Percentiles rank a stretch among this genome's conserved stretches.
These are phyloP conservation scores for Tephrocybe sp. DNA, from an alignment of 768 basidiomycete genomes.

Conservation along the genomic window DNA sequence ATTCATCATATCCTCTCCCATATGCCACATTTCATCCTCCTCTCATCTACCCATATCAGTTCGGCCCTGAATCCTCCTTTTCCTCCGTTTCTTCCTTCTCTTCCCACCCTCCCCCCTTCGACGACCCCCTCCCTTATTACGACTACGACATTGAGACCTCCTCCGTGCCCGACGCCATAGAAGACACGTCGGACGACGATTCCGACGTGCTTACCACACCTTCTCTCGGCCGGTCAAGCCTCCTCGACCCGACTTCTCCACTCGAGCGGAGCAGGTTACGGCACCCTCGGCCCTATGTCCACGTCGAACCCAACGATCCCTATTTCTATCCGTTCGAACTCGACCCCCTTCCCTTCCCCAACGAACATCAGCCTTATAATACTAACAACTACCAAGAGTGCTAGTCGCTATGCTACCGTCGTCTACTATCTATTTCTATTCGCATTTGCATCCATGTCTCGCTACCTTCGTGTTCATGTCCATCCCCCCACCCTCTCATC, in stretches of 20 bases:
- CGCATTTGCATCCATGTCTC: conserved; percentile 21
- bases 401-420: conserved; percentile 40
- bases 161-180: conserved; percentile 76
- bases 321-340: conserved; percentile 66
- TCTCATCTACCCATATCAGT: conserved; percentile 49
- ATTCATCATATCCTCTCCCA: conserved; percentile 58
- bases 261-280: conserved; percentile 48
- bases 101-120: conserved; percentile 40
- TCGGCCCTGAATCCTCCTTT: conserved; percentile 37
- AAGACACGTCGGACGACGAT: conserved; percentile 84
- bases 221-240: conserved; percentile 53
- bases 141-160: conserved; percentile 69
- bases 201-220: conserved; percentile 69
- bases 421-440: conserved; percentile 24
- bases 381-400: conserved; percentile 58
- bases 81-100: conserved; percentile 47
- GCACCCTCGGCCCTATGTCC: conserved; percentile 54
- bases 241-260: conserved; percentile 49
- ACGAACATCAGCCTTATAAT: conserved; percentile 51
- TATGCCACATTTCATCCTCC: conserved; percentile 62
- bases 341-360: conserved; percentile 69
- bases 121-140: conserved; percentile 63
- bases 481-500: conserved; percentile 6
- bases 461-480: conserved; percentile 4
- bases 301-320: conserved; percentile 56